Evolutionary conservation across 2,329 filamentous ascomycete species (phyloP).

Genomic region (Colletotrichum scovillei): DNA sequence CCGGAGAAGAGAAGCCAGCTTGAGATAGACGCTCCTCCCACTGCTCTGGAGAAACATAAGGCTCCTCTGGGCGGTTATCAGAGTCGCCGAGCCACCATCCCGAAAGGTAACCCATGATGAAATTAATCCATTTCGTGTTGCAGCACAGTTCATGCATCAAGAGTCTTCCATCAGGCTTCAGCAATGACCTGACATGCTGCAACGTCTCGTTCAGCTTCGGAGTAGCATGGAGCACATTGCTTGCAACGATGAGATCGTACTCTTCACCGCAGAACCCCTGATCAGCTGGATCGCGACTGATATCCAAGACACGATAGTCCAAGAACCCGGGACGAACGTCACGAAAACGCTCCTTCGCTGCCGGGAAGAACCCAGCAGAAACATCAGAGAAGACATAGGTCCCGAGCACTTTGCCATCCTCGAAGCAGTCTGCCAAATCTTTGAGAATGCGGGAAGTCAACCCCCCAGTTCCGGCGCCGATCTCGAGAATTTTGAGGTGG

Average conservation of each 20-base stretch:
- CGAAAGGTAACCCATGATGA: constrained; percentile 43
- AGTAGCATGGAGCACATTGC: constrained; percentile 37
- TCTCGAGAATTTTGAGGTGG: constrained; percentile 48
- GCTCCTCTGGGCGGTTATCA: constrained; percentile 41
- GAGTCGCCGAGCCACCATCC: constrained; percentile 40
- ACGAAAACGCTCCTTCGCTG: constrained; percentile 15
- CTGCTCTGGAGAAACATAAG: constrained; percentile 36
- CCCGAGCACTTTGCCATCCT: constrained; percentile 19
- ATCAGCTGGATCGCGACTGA: constrained; percentile 38
- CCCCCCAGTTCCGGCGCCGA: constrained; percentile 30
- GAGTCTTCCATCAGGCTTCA: constrained; percentile 13
- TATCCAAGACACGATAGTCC: constrained; percentile 37
- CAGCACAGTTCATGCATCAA: constrained; percentile 24
- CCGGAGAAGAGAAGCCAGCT: constrained; percentile 2
- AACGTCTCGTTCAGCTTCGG: constrained; percentile 13
- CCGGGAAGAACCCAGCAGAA: constrained; percentile 39
- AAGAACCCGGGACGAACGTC: neutral
- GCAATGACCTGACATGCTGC: neutral
- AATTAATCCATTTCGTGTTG: constrained; percentile 42
- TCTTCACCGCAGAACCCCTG: constrained; percentile 46
- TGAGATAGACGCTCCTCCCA: constrained; percentile 3
- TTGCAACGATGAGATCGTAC: constrained; percentile 54
- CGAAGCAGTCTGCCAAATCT: constrained; percentile 23
- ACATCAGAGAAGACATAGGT: constrained; percentile 43
- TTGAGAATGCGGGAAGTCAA: constrained; percentile 11